A percentile compares a stretch with the other conserved stretches of the same genome.
Evolutionary conservation across 805 yeast species (phyloP).

Genomic region (Candida incommunis): DNA sequence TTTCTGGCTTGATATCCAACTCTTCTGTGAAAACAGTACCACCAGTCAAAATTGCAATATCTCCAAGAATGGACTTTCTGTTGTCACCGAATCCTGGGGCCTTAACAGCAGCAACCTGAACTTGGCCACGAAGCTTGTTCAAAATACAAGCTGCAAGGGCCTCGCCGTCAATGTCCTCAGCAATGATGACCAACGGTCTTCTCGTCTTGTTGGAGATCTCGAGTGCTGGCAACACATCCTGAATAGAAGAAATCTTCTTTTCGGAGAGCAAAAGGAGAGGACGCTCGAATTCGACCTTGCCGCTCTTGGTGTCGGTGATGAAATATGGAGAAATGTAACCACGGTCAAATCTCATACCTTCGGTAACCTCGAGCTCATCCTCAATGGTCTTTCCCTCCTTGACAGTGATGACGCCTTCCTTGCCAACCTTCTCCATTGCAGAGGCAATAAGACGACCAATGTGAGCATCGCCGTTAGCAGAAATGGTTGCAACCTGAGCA

Average conservation of each 20-base stretch:
- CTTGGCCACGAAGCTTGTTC: constrained; percentile 96
- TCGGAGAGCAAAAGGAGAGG: constrained; percentile 81
- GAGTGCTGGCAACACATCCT: constrained; percentile 83
- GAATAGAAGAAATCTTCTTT: constrained; percentile 82
- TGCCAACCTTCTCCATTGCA: constrained; percentile 98
- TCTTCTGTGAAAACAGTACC: constrained; percentile 85
- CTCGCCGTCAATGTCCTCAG: constrained; percentile 96
- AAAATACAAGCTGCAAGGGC: constrained; percentile 96
- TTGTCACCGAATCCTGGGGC: constrained; percentile 99
- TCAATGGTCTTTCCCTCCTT: constrained; percentile 95
- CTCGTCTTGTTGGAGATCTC: constrained; percentile 86
- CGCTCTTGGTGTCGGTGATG: constrained; percentile 80
- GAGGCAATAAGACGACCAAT: constrained; percentile 82
- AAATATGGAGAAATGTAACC: constrained; percentile 96
- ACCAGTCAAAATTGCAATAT: constrained; percentile 87
- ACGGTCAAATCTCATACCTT: constrained; percentile 97
- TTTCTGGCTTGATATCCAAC: constrained; percentile 87
- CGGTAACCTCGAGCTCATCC: constrained; percentile 92
- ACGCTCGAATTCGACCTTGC: constrained; percentile 90
- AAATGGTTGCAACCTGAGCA: constrained; percentile 95
- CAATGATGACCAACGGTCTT: constrained; percentile 83
- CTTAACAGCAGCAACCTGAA: constrained; percentile 92
- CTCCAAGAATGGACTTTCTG: constrained; percentile 92
- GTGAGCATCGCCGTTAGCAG: constrained; percentile 92
- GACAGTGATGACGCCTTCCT: constrained; percentile 97